Evolutionary conservation across 2,329 filamentous ascomycete genomes (phyloP).

Genomic region (Graphilbum ipis-grandicollis): DNA sequence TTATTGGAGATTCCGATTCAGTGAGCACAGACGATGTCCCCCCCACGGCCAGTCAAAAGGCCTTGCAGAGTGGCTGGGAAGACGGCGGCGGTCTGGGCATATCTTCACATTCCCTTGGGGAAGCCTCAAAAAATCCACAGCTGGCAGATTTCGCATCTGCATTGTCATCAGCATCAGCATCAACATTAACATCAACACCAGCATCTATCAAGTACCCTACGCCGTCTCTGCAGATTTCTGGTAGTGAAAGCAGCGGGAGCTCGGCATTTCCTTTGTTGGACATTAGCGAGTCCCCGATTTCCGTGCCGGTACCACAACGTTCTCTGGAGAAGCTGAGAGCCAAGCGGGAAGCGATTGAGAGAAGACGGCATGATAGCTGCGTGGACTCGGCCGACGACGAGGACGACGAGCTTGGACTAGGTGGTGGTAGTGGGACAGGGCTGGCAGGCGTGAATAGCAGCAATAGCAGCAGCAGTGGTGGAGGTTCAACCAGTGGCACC

Average conservation of each 20-base stretch:
- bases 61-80: slow-evolving; percentile 63
- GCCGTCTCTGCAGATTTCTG: too few relatives aligned
- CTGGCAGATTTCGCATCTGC: not conserved
- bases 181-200: not conserved
- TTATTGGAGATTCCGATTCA: slow-evolving; percentile 75
- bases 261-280: too few relatives aligned
- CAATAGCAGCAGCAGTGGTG: not conserved
- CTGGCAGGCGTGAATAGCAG: slow-evolving; percentile 5
- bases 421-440: too few relatives aligned
- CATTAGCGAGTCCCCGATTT: slow-evolving; percentile 6
- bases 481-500: slow-evolving; percentile 13
- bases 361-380: slow-evolving; percentile 50
- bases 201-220: too few relatives aligned
- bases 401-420: slow-evolving; percentile 66
- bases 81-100: slow-evolving; percentile 69
- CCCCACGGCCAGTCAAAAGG: slow-evolving; percentile 54
- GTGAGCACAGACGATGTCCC: slow-evolving; percentile 63
- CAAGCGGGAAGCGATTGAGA: slow-evolving; percentile 61
- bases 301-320: slow-evolving; percentile 33
- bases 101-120: too few relatives aligned
- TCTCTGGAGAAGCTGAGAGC: slow-evolving; percentile 58
- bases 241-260: too few relatives aligned
- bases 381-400: slow-evolving; percentile 87
- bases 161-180: not conserved
- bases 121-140: too few relatives aligned